These are phyloP conservation scores for Hortaea werneckii DNA, from an alignment of 2,329 filamentous ascomycete genomes.

Conservation along the genomic window DNA sequence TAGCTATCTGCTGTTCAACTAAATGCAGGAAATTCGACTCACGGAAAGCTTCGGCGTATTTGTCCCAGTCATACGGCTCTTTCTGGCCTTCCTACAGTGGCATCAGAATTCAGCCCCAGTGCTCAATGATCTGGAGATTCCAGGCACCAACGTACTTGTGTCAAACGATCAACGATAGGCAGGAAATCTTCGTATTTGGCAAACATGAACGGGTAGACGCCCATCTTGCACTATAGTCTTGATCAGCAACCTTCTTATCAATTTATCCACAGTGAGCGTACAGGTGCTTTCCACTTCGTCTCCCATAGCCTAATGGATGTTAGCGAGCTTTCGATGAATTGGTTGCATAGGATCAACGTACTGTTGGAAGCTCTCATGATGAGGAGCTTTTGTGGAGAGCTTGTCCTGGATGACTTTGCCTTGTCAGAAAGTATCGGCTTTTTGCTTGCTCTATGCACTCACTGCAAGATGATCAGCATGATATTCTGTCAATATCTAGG, in stretches of 20 bases:
- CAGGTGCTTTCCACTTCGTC: slow-evolving; percentile 63
- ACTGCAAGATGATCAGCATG: not conserved
- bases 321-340: not conserved
- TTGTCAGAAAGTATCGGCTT: not conserved
- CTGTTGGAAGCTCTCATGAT: slow-evolving; percentile 38
- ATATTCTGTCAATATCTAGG: not conserved
- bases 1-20: not conserved
- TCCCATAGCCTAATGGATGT: slow-evolving; percentile 45
- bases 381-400: slow-evolving; percentile 30
- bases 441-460: not conserved
- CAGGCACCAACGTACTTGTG: slow-evolving; percentile 32
- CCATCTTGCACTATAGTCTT: slow-evolving; percentile 33
- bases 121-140: not conserved
- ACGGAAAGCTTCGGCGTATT: slow-evolving; percentile 51
- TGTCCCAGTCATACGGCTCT: slow-evolving; percentile 52
- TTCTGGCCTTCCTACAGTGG: slow-evolving; percentile 43
- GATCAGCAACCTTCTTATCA: not conserved
- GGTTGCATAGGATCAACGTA: not conserved
- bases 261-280: slow-evolving; percentile 25
- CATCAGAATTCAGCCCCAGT: not conserved
- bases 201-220: slow-evolving; percentile 59
- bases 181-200: slow-evolving; percentile 57
- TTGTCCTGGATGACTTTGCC: slow-evolving; percentile 34
- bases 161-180: slow-evolving; percentile 55
- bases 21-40: not conserved